phyloP scores from a whole-genome alignment of 202 grass and related monocot genomes.

The Panicum hallii region DNA sequence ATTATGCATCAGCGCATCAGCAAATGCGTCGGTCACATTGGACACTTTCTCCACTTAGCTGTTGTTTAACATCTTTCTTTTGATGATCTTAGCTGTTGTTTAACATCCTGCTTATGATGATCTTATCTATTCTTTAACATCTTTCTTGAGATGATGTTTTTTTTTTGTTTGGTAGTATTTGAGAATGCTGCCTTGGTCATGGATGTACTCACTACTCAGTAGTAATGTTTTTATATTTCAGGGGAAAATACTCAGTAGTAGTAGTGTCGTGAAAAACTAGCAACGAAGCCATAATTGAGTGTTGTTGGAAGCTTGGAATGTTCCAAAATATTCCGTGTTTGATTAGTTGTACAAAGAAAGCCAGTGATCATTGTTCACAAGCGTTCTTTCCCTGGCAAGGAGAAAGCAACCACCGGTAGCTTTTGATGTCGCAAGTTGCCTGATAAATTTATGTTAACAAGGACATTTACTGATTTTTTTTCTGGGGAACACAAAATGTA shows the following conservation, averaged over 20 bases:
- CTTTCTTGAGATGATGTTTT: not conserved
- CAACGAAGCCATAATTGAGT: not conserved
- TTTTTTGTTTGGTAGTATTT: not conserved
- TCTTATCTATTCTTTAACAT: not conserved
- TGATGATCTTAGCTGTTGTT: not conserved
- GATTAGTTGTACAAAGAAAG: not conserved
- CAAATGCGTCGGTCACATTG: conserved; percentile 41
- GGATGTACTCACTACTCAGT: conserved; percentile 2
- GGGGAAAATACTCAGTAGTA: not conserved
- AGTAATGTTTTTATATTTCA: not conserved
- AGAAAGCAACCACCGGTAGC: not conserved
- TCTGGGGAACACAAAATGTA: not conserved
- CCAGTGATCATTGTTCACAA: not conserved
- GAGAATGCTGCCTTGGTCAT: conserved; percentile 27
- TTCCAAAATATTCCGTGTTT: not conserved
- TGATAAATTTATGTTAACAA: conserved; percentile 18
- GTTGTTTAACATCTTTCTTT: conserved; percentile 7
- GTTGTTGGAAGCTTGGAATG: conserved; percentile 13
- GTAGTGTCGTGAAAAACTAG: not conserved
- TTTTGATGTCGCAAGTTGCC: not conserved
- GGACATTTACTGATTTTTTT: not conserved
- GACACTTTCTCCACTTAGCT: conserved; percentile 27
- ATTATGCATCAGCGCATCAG: conserved; percentile 40
- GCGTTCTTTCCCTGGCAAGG: conserved; percentile 5
- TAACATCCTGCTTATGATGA: not conserved